These are phyloP conservation scores for Pneumocystis jirovecii DNA, from an alignment of 1,139 yeast genomes.

Conservation along the genomic window DNA sequence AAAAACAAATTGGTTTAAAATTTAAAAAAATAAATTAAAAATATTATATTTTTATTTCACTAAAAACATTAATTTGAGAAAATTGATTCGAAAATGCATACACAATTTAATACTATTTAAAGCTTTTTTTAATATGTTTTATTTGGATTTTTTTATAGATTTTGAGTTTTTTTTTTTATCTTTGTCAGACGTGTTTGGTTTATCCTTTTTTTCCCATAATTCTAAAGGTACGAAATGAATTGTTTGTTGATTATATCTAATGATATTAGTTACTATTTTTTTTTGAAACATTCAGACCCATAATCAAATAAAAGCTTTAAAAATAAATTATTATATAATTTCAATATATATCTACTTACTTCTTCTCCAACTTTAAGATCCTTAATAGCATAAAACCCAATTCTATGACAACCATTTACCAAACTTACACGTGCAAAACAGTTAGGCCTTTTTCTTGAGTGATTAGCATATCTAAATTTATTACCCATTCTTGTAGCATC, in stretches of 20 bases:
- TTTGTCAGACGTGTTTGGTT: not conserved
- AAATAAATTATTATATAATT: not conserved
- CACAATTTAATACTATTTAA: not conserved
- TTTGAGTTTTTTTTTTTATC: not conserved
- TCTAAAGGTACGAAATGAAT: not conserved
- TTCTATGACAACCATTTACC: not conserved
- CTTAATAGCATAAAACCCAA: not conserved
- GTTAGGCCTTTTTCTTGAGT: not conserved
- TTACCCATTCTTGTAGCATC: conserved; percentile 2
- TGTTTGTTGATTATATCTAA: not conserved
- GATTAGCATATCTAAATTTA: conserved; percentile 1
- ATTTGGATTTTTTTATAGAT: not conserved
- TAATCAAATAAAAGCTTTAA: not conserved
- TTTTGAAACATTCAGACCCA: not conserved
- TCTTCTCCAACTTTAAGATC: conserved; percentile 1
- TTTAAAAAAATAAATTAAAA: too few relatives aligned
- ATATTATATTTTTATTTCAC: not conserved
- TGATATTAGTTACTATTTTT: not conserved
- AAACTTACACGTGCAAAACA: conserved; percentile 1
- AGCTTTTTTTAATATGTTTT: not conserved
- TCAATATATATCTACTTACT: not conserved
- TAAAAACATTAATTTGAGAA: not conserved
- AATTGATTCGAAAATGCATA: not conserved
- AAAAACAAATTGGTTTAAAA: not conserved
- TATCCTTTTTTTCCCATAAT: not conserved